Base-by-base conservation (phyloP, 179 eudicot genomes). In the Actinidia arguta region DNA sequence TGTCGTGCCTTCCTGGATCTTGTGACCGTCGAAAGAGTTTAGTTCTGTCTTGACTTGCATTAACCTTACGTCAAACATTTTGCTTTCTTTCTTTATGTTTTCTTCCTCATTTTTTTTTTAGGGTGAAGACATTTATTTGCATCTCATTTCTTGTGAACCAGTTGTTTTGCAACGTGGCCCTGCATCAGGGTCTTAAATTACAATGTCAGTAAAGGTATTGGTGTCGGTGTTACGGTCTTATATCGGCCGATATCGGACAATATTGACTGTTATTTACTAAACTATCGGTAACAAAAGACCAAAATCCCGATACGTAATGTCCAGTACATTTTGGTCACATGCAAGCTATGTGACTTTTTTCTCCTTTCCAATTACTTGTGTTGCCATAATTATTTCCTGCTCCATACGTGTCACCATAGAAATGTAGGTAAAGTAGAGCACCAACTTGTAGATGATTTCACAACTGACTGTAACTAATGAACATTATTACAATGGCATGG, bases 1-100 rank as follows among this genome's bases (percentile, higher is more conserved):
- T 85, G 77, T 80, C 82, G 1, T 76, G 9, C 31, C n/a, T 36
- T 64, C 51, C 39, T 74, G 48, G 50, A 73, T 46, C 54, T 75
- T 44, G 2, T 81, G 48, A 24, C 51, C 20, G 27, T 62, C 6
- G 46, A 80, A 46, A 59, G 44, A 22, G 10, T 10, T 69, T 6
- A 56, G 1, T 70, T 31, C 18, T 58, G 8, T 55, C 54, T 44
- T 3, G 56, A 9, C 27, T 63, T 31, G 79, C 83, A 62, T 51
- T 31, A 61, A 22, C 6, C 54, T 39, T 36, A 20, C 36, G 51
- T 48, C 66, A 42, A 46, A 68, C 73, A 17, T n/a, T n/a, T n/a
- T n/a, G n/a, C n/a, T n/a, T n/a, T n/a, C n/a, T n/a, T n/a, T n/a
- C n/a, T n/a, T n/a, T n/a, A n/a, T n/a, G n/a, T n/a, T n/a, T n/a